These are phyloP conservation scores for Phialophora verrucosa DNA, from an alignment of 2,329 filamentous ascomycete genomes.

Conservation along the genomic window DNA sequence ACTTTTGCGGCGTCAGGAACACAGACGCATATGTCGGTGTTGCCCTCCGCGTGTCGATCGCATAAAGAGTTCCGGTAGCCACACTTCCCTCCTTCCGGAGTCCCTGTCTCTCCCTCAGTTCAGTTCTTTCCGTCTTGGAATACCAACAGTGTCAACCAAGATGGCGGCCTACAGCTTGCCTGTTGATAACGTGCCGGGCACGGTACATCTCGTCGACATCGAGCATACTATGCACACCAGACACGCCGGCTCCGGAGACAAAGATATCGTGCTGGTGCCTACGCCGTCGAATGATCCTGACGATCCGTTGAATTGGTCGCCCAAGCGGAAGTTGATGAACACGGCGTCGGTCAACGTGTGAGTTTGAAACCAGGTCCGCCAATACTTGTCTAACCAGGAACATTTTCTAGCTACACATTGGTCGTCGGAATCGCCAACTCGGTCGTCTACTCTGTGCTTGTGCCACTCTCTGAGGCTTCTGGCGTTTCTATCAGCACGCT, in stretches of 20 bases:
- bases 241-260: conserved; percentile 39
- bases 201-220: conserved; percentile 47
- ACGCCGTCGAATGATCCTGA: conserved; percentile 48
- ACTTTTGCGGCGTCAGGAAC: conserved; percentile 12
- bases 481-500: conserved; percentile 52
- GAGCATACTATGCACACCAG: conserved; percentile 41
- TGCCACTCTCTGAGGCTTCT: conserved; percentile 50
- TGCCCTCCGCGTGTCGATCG: conserved; percentile 3
- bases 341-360: conserved; percentile 46
- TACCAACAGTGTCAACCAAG: neutral
- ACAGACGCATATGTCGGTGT: conserved; percentile 5
- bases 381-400: conserved; percentile 22
- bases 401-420: conserved; percentile 44
- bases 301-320: conserved; percentile 50
- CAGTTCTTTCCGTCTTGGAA: neutral
- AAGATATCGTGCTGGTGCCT: conserved; percentile 46
- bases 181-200: conserved; percentile 44
- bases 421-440: conserved; percentile 44
- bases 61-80: conserved; percentile 4
- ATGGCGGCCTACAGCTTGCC: conserved; percentile 28
- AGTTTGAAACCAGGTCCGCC: conserved; percentile 28
- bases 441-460: conserved; percentile 46
- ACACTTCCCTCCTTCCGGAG: neutral
- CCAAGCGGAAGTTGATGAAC: conserved; percentile 44
- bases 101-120: neutral